phyloP scores from a whole-genome alignment of 352 stramenopile genomes.

The Phytophthora vignae region DNA sequence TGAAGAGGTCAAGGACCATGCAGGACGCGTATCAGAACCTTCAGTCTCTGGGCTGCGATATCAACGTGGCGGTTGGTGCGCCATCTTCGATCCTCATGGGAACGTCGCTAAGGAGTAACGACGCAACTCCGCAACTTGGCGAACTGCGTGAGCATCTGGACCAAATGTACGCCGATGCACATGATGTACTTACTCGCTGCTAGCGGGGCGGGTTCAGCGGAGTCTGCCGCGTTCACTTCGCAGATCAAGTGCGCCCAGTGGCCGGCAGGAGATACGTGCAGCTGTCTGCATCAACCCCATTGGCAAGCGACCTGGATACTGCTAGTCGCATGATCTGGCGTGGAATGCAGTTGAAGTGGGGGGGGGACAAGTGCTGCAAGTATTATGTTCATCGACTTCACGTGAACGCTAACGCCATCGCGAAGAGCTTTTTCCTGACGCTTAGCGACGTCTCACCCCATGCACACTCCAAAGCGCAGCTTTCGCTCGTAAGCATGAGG shows the following conservation, averaged over 20 bases:
- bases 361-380: slow-evolving; percentile 10
- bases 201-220: neutral
- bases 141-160: slow-evolving; percentile 25
- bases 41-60: slow-evolving; percentile 18
- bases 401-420: slow-evolving; percentile 24
- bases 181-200: slow-evolving; percentile 21
- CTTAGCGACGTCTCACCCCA: neutral
- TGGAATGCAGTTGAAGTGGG: slow-evolving; percentile 23
- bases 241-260: slow-evolving; percentile 23
- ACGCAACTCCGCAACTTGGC: slow-evolving; percentile 28
- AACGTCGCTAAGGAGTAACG: slow-evolving; percentile 23
- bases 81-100: slow-evolving; percentile 19
- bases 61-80: slow-evolving; percentile 17
- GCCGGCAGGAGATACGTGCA: slow-evolving; percentile 17
- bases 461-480: slow-evolving; percentile 24
- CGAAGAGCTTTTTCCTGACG: slow-evolving; percentile 33
- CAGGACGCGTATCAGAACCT: slow-evolving; percentile 24
- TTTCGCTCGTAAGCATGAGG: slow-evolving; percentile 23
- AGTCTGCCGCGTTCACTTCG: slow-evolving; percentile 11
- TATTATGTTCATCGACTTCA: slow-evolving; percentile 27
- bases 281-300: slow-evolving; percentile 19
- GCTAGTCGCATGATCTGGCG: slow-evolving; percentile 28
- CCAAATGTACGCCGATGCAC: slow-evolving; percentile 23
- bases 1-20: slow-evolving; percentile 20
- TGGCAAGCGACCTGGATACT: slow-evolving; percentile 18